Evolutionary conservation across 192 early-diverging fungal genomes (phyloP).

Genomic region (Funneliformis geosporum): DNA sequence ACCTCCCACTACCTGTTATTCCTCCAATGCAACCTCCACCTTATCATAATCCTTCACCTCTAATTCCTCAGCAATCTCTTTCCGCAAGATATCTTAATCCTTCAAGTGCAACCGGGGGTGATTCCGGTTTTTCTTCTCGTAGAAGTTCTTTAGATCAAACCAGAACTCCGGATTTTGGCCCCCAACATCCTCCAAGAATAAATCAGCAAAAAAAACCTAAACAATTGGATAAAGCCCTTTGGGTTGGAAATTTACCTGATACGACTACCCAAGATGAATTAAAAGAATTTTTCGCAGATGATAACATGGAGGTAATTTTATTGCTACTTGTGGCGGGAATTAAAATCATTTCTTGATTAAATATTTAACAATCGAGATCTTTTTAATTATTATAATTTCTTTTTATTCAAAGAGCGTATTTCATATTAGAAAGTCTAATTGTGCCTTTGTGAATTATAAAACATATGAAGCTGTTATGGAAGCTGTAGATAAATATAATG

Average conservation of each 20-base stretch:
- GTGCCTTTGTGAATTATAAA: conserved; percentile 54
- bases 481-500: conserved; percentile 47
- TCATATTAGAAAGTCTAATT: conserved; percentile 48
- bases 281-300: conserved; percentile 48
- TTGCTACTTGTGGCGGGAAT: not conserved
- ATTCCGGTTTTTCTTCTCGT: conserved; percentile 33
- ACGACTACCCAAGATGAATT: conserved; percentile 48
- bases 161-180: conserved; percentile 25
- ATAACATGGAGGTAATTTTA: conserved; percentile 42
- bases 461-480: conserved; percentile 49
- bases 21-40: conserved; percentile 11
- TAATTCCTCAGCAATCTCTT: conserved; percentile 18
- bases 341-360: not conserved
- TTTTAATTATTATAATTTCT: not conserved
- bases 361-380: conserved; percentile 10
- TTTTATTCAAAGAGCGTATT: conserved; percentile 58
- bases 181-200: conserved; percentile 24
- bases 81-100: conserved; percentile 19
- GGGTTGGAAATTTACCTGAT: conserved; percentile 52
- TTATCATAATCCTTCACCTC: conserved; percentile 31
- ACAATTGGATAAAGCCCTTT: conserved; percentile 53
- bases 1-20: conserved; percentile 14
- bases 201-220: conserved; percentile 50
- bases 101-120: conserved; percentile 21
- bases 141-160: conserved; percentile 29